These are phyloP conservation scores for Saprolegnia parasitica DNA, from an alignment of 352 stramenopile species.

Conservation along the genomic window DNA sequence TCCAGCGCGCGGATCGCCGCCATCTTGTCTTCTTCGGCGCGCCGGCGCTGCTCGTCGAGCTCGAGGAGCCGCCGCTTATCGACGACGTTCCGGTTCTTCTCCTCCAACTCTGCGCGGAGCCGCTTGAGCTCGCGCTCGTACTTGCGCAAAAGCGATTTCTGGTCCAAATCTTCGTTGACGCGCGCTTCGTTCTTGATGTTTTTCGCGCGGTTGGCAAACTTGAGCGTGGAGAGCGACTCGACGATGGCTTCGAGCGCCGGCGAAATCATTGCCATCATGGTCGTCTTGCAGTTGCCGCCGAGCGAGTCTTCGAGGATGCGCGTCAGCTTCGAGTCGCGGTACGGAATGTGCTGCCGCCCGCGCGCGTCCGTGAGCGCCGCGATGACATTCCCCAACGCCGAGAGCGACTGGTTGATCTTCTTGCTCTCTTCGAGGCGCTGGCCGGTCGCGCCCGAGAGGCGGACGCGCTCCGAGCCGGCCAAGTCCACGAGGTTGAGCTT, in stretches of 20 bases:
- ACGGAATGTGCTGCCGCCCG: constrained; percentile 88
- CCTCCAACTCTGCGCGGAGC: constrained; percentile 87
- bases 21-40: constrained; percentile 94
- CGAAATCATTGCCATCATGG: constrained; percentile 95
- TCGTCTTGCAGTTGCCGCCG: constrained; percentile 92
- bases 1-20: constrained; percentile 90
- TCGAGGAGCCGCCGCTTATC: constrained; percentile 90
- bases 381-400: constrained; percentile 88
- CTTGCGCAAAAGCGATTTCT: constrained; percentile 90
- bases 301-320: constrained; percentile 86
- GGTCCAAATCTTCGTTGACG: constrained; percentile 91
- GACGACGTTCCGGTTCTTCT: constrained; percentile 90
- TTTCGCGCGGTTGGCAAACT: constrained; percentile 92
- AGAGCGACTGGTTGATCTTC: constrained; percentile 92
- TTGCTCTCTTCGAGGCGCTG: constrained; percentile 88
- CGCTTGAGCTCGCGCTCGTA: constrained; percentile 94
- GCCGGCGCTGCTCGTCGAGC: constrained; percentile 80
- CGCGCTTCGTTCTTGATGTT: constrained; percentile 89
- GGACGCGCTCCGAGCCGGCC: constrained; percentile 86
- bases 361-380: constrained; percentile 83
- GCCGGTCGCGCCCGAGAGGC: constrained; percentile 80
- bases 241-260: constrained; percentile 85
- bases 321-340: constrained; percentile 92
- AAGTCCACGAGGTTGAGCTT: constrained; percentile 94
- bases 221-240: constrained; percentile 91